Conservation (phyloP, 2,329 filamentous ascomycete species). For the Penicillium sp. region DNA sequence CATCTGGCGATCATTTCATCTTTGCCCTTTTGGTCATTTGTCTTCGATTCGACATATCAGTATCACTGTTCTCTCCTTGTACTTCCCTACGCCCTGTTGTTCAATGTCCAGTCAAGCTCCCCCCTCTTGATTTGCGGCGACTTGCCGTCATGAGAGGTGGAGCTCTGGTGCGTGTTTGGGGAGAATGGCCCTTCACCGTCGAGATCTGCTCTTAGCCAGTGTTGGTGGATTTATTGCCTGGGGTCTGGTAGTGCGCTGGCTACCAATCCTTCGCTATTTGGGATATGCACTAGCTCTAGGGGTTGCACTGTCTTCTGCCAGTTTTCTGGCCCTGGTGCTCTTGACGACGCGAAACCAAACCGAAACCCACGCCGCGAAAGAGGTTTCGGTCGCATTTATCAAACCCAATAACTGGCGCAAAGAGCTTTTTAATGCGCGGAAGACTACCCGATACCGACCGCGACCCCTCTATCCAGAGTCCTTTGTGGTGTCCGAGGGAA, state of each 20-base stretch:
- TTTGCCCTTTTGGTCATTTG: not conserved
- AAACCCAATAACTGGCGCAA: conserved; percentile 64
- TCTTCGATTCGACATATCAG: not conserved
- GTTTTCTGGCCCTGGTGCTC: conserved; percentile 60
- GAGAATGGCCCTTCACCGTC: conserved; percentile 50
- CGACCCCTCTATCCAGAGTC: conserved; percentile 73
- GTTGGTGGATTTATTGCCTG: conserved; percentile 69
- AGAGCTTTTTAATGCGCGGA: conserved; percentile 67
- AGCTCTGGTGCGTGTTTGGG: conserved; percentile 45
- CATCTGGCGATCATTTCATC: not conserved
- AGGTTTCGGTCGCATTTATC: conserved; percentile 58
- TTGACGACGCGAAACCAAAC: conserved; percentile 52
- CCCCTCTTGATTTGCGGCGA: conserved; percentile 15
- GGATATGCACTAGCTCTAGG: conserved; percentile 81
- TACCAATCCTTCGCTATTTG: conserved; percentile 78
- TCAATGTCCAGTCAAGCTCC: conserved; percentile 16
- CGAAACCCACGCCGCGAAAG: conserved; percentile 46
- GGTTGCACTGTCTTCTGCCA: conserved; percentile 53
- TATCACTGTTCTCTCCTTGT: not conserved
- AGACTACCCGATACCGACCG: conserved; percentile 66
- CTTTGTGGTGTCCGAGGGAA: conserved; percentile 71
- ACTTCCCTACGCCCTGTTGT: not conserved
- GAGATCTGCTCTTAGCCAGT: conserved; percentile 45
- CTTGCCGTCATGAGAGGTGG: conserved; percentile 35
- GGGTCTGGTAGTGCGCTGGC: conserved; percentile 80